Percentiles rank a stretch among this genome's conserved stretches.
Evolutionary conservation across 495 filamentous ascomycete genomes (phyloP).

Genomic region (Letharia lupina): DNA sequence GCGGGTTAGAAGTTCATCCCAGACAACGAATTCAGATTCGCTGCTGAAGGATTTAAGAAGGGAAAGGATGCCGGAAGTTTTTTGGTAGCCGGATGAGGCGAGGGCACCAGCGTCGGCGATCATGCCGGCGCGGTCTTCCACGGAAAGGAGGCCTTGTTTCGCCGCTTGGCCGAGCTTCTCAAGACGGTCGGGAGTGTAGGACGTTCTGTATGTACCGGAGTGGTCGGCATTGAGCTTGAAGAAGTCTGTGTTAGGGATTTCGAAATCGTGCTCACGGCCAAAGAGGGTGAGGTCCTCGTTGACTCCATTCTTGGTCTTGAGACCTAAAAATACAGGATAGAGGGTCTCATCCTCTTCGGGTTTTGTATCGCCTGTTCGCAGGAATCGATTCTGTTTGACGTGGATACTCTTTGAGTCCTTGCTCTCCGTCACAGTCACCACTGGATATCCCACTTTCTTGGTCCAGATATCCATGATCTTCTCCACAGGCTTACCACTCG

Average conservation of each 20-base stretch:
- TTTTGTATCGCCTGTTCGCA: constrained; percentile 57
- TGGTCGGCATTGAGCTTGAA: constrained; percentile 64
- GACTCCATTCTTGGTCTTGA: constrained; percentile 51
- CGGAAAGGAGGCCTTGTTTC: constrained; percentile 75
- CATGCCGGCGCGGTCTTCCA: constrained; percentile 91
- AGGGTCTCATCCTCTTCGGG: constrained; percentile 66
- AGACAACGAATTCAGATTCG: constrained; percentile 86
- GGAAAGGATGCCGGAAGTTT: constrained; percentile 79
- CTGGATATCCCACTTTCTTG: constrained; percentile 59
- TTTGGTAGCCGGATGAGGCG: constrained; percentile 83
- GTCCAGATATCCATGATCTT: constrained; percentile 65
- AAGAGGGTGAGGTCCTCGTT: constrained; percentile 54
- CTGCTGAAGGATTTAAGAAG: constrained; percentile 75
- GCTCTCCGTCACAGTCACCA: constrained; percentile 53
- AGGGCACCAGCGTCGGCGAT: constrained; percentile 91
- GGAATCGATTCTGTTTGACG: constrained; percentile 60
- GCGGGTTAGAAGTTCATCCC: constrained; percentile 79
- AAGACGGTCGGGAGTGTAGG: constrained; percentile 52
- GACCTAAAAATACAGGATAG: constrained; percentile 53
- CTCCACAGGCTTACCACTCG: constrained; percentile 82
- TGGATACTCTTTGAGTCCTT: constrained; percentile 37
- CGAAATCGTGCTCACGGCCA: constrained; percentile 66
- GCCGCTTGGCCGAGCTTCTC: constrained; percentile 64
- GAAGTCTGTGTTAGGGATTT: constrained; percentile 52
- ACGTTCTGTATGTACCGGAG: constrained; percentile 56